These are phyloP conservation scores for Botrytis deweyae DNA, from an alignment of 2,329 filamentous ascomycete species.

Conservation along the genomic window DNA sequence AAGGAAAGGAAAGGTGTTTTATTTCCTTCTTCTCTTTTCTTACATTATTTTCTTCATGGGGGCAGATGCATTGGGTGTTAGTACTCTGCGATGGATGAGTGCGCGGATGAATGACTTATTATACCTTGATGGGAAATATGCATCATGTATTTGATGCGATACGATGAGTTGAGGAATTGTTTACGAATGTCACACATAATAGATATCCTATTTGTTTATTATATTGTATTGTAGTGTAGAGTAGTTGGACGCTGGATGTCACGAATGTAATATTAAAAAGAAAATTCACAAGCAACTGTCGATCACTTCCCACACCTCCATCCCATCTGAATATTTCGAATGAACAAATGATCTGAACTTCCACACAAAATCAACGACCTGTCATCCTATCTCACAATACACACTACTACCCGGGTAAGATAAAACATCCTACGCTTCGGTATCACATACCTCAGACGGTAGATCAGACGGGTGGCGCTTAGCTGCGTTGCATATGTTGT, in stretches of 20 bases:
- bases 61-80: too few species aligned
- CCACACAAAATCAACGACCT: background rate
- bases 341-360: background rate
- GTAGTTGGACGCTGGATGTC: background rate
- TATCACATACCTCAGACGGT: background rate
- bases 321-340: background rate
- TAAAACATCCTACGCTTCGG: background rate
- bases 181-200: background rate
- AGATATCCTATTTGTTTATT: conserved; percentile 5
- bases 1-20: conserved; percentile 4
- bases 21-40: background rate
- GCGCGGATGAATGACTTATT: background rate
- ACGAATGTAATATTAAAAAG: background rate
- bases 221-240: background rate
- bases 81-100: background rate
- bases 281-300: background rate
- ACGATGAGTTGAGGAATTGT: background rate
- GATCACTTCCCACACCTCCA: background rate
- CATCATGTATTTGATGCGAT: background rate
- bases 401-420: background rate
- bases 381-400: background rate
- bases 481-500: background rate
- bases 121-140: background rate
- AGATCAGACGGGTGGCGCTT: background rate
- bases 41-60: background rate